Evolutionary conservation across 495 filamentous ascomycete species (phyloP), one percentile per base, ranked within the genome.

Genomic region (Podospora comata): DNA sequence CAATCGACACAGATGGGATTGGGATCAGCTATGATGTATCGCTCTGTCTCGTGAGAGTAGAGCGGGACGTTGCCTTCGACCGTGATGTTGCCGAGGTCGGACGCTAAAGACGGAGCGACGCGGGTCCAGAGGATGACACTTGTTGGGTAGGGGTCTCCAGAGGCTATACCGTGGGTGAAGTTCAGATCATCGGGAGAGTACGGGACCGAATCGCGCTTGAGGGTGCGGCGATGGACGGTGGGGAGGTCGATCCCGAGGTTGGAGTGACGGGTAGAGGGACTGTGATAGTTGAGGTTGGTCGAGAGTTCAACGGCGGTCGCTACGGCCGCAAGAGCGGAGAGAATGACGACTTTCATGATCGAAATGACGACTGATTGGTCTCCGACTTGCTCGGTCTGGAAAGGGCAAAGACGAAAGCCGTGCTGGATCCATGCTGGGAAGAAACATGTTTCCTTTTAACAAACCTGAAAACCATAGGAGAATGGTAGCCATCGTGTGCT

Each of bases 81-180:
- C 7, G 85, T 86, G 20, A 81, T 75, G 70, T 88, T 87, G 63
- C 80, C 83, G 58, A 77, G 65, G 65, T 86, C 84, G 64, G 87
- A 83, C 39, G 82, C 84, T 48, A 66, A 69, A 26, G 78, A 76
- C 13, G 87, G 88, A 1, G 85, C 81, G 34, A 83, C 76, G 26
- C 88, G 80, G 6, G 88, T 90, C 88, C 88, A 90, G 1, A 90
- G 80, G 67, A 90, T 89, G 9, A 90, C 84, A 28, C 84, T 87
- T 70, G 84, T 73, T 6, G 86, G 77, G 60, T 86, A 88, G 3
- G 88, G 88, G 68, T 90, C 88, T 28, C 88, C 88, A 32, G 85
- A 87, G 48, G 88, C 87, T 44, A 89, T 79, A 19, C 69, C 69
- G 26, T 73, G 71, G 28, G 71, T 73, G 56, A 73, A 73, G 60